Conservation (phyloP, 139 green algal genomes). For the Picochlorum costavermella region DNA sequence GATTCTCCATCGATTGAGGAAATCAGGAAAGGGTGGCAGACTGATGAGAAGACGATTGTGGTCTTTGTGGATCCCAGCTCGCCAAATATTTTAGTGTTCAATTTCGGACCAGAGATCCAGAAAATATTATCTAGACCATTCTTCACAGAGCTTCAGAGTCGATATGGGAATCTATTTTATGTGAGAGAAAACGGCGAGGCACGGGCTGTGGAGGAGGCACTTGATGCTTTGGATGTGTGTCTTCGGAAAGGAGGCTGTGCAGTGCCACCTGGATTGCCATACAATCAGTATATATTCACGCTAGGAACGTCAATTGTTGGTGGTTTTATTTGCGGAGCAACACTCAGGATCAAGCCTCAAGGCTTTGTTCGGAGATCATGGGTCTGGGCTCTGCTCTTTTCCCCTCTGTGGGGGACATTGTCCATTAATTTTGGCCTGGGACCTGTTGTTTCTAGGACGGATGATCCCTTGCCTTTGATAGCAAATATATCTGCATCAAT, state of each 20-base stretch:
- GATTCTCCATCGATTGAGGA: slow-evolving; percentile 20
- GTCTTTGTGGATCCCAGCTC: slow-evolving; percentile 53
- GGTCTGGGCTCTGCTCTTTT: slow-evolving; percentile 61
- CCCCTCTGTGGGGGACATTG: slow-evolving; percentile 54
- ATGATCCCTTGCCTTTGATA: slow-evolving; percentile 40
- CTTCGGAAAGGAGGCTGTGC: slow-evolving; percentile 31
- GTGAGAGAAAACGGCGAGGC: slow-evolving; percentile 57
- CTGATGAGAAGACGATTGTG: slow-evolving; percentile 38
- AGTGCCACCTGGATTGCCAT: slow-evolving; percentile 53
- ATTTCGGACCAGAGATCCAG: slow-evolving; percentile 41
- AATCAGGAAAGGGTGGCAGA: slow-evolving; percentile 32
- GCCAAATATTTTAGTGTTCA: slow-evolving; percentile 59
- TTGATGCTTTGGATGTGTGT: slow-evolving; percentile 44
- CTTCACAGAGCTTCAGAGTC: slow-evolving; percentile 41
- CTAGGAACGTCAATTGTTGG: slow-evolving; percentile 42
- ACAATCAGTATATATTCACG: slow-evolving; percentile 62
- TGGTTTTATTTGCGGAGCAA: slow-evolving; percentile 52
- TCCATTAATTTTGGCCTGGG: slow-evolving; percentile 73
- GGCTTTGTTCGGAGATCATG: slow-evolving; percentile 47
- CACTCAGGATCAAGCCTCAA: slow-evolving; percentile 42
- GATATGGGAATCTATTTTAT: slow-evolving; percentile 63
- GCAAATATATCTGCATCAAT: slow-evolving; percentile 44
- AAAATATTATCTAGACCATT: slow-evolving; percentile 47
- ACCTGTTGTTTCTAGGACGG: slow-evolving; percentile 51
- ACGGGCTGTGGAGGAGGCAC: slow-evolving; percentile 30